A percentile compares a stretch with the other conserved stretches of the same genome.
These are phyloP conservation scores for Mikania micrantha DNA, from an alignment of 129 eudicot species.

Conservation along the genomic window DNA sequence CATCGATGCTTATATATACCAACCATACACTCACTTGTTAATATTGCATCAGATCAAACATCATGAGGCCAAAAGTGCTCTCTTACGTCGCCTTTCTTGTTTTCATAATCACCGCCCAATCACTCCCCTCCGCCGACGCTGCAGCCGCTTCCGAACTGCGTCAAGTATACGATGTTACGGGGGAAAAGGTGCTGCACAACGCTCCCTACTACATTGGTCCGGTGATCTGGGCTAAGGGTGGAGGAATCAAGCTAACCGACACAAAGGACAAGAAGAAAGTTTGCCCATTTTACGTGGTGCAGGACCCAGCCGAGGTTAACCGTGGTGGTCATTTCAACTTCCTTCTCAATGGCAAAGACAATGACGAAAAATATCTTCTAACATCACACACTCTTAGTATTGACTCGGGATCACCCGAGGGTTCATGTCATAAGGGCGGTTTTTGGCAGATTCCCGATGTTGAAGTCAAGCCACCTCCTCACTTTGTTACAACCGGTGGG, in stretches of 20 bases:
- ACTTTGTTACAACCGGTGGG: slow-evolving; percentile 8
- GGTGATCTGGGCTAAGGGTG: slow-evolving; percentile 2
- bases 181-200: slow-evolving; percentile 5
- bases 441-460: background rate
- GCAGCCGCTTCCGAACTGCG: background rate
- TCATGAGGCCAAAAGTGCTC: background rate
- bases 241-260: slow-evolving; percentile 14
- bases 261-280: background rate
- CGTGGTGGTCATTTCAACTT: background rate
- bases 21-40: background rate
- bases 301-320: background rate
- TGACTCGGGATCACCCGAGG: background rate
- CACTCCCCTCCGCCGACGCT: background rate
- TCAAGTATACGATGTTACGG: background rate
- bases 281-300: background rate
- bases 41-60: no score
- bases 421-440: background rate
- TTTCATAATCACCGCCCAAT: background rate
- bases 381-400: background rate
- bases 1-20: background rate
- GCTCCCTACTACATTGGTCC: slow-evolving; percentile 13
- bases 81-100: background rate
- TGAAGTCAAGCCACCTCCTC: slow-evolving; percentile 9
- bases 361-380: slow-evolving; percentile 1
- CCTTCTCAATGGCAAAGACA: background rate